These are phyloP conservation scores for Pulveroboletus sp. DNA, from an alignment of 768 basidiomycete species.

Conservation along the genomic window DNA sequence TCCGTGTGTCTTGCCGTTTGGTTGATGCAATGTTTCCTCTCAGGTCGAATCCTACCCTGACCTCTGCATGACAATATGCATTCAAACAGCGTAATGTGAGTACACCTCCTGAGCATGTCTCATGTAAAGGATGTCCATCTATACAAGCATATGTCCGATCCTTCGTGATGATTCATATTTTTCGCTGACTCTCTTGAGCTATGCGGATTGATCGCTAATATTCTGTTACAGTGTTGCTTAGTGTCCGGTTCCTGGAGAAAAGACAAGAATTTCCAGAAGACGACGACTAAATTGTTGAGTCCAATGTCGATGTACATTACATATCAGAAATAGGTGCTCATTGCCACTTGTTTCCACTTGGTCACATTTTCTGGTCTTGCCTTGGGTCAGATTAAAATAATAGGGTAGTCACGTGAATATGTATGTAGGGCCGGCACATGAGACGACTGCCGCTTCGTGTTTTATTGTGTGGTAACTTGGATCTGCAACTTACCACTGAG, in stretches of 20 bases:
- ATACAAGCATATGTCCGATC: slow-evolving; percentile 78
- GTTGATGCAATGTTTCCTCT: background rate
- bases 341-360: background rate
- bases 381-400: no score
- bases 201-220: slow-evolving; percentile 3
- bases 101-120: background rate
- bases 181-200: slow-evolving; percentile 23
- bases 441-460: slow-evolving; percentile 12
- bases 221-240: background rate
- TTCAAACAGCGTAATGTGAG: slow-evolving; percentile 4
- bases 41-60: background rate
- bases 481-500: slow-evolving; percentile 3
- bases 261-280: background rate
- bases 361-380: no score
- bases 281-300: background rate
- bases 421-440: slow-evolving; percentile 17
- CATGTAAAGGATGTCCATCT: slow-evolving; percentile 44
- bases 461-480: slow-evolving; percentile 4
- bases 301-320: background rate
- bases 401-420: slow-evolving; percentile 8
- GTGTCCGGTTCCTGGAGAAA: background rate
- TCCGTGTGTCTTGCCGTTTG: slow-evolving; percentile 16
- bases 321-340: background rate
- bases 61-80: background rate
- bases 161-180: slow-evolving; percentile 51